Base-by-base conservation (phyloP, 306 rosid species). In the Vigna radiata region DNA sequence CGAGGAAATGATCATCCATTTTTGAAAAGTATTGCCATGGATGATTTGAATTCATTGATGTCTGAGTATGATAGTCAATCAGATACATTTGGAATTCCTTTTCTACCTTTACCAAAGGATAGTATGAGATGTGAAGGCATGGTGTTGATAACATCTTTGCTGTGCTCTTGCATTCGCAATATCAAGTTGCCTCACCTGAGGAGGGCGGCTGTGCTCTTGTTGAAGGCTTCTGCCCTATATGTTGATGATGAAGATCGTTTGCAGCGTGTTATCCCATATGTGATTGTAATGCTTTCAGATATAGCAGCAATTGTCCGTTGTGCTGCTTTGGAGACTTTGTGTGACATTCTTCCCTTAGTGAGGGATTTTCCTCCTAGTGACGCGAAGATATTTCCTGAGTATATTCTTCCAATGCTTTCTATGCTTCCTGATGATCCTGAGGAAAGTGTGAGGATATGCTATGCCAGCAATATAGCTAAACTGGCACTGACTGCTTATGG, bases 401-500 rank as follows among this genome's bases (percentile, higher is more conserved):
- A 95, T 84, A 95, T 95, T 68, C 82, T 95, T 82, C 97, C 99
- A 17, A 95, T 95, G 99, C 97, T 95, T 65, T 95, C 99, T 75
- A 92, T 88, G 97, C 96, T 95, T 87, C 99, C 99, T 46, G 99
- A 95, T 84, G 99, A 95, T 77, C 93, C 99, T 13, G 99, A 95
- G 85, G 99, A 95, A 86, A 90, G 97, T 79, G 99, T 95, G 82
- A 88, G 99, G 83, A 95, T 90, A 79, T 95, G 99, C 85, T 95
- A 92, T 79, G 97, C 97, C 59, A 95, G 94, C 87, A 92, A 92
- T 85, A 92, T 95, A 69, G 89, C 99, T 79, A 91, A 92, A 89
- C 77, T 95, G 82, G 93, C 99, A 23, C 84, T 95, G 36, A 95
- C 99, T 75, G 97, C 99, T 15, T 88, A 92, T 83, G 97, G 97